Evolutionary conservation across 2,329 filamentous ascomycete genomes (phyloP), one percentile per base, ranked within the genome.

Genomic region (Trichoderma asperellum): DNA sequence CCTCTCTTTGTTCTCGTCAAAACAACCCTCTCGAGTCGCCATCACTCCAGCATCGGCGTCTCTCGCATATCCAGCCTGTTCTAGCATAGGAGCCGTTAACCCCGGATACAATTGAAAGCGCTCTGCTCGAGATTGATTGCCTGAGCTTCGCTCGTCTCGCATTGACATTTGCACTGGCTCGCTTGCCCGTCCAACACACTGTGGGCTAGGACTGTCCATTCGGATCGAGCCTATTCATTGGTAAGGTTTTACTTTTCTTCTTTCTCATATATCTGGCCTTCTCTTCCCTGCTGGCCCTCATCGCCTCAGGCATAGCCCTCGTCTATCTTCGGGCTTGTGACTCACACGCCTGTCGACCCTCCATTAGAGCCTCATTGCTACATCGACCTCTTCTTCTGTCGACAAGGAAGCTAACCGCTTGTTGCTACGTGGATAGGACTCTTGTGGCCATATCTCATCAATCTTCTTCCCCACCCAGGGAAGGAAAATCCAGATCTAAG

Each of bases 401-500:
- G 71, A 73, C 71, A 72, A 73, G 73, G 73, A 72, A 72, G 73
- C 76, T 77, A 77, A 77, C 74, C 72, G 71, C 68, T 75, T 72
- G 76, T 69, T 27, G 49, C 73, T 68, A 74, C 73, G 71, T 72
- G 57, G 56, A 75, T 72, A 77, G 76, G 77, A 79, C 76, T 76
- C 73, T 72, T 73, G 74, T 75, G 73, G 73, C 72, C 71, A 74
- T 75, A 74, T 72, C 73, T 74, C 72, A 70, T 67, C 56, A 34
- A 70, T 73, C 71, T 69, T 64, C 67, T 70, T 74, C 74, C 74
- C 76, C 74, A 76, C 75, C 75, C 71, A 69, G 40, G 73, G 71
- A 64, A 72, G 72, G 27, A 57, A 65, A 65, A 57, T 70, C 53
- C 72, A 73, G 77, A 67, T 79, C 76, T 80, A 82, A 82, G 80